Conservation (phyloP, 805 yeast genomes). For the Kluyveromyces lactis region DNA sequence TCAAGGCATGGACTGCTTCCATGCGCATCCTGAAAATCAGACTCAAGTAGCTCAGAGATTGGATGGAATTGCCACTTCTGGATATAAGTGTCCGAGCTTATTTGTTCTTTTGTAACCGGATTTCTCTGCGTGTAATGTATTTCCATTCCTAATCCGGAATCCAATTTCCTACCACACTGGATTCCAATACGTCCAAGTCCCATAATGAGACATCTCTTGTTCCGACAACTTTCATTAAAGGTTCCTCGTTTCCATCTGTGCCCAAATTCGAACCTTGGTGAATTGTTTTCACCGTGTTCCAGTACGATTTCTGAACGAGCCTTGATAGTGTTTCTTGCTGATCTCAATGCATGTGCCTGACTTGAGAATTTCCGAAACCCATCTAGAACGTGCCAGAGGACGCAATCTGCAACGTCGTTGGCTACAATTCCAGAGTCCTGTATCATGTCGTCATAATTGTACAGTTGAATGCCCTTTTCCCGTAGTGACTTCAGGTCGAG, state of each 20-base stretch:
- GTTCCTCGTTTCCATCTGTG: conserved; percentile 32
- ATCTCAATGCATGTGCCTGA: conserved; percentile 27
- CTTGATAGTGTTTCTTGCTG: conserved; percentile 32
- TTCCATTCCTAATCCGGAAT: conserved; percentile 46
- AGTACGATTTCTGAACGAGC: conserved; percentile 31
- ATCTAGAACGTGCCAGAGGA: conserved; percentile 45
- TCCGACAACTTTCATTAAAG: conserved; percentile 37
- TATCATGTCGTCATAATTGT: conserved; percentile 31
- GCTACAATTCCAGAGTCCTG: conserved; percentile 36
- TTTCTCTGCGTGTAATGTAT: conserved; percentile 47
- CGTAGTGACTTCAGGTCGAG: conserved; percentile 38
- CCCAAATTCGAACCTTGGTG: conserved; percentile 33
- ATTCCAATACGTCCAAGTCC: conserved; percentile 60
- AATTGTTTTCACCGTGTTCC: conserved; percentile 18
- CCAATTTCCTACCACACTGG: conserved; percentile 42
- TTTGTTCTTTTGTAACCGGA: too few relatives aligned
- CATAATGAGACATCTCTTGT: conserved; percentile 44
- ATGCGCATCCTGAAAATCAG: too few relatives aligned
- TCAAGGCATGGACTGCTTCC: too few relatives aligned
- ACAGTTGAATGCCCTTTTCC: conserved; percentile 34
- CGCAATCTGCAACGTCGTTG: conserved; percentile 59
- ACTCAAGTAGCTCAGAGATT: conserved; percentile 28
- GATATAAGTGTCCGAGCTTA: conserved; percentile 12
- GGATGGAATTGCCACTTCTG: conserved; percentile 31
- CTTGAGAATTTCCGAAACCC: conserved; percentile 44